phyloP scores from a whole-genome alignment of 2,329 filamentous ascomycete species.

The Penicillium decumbens region DNA sequence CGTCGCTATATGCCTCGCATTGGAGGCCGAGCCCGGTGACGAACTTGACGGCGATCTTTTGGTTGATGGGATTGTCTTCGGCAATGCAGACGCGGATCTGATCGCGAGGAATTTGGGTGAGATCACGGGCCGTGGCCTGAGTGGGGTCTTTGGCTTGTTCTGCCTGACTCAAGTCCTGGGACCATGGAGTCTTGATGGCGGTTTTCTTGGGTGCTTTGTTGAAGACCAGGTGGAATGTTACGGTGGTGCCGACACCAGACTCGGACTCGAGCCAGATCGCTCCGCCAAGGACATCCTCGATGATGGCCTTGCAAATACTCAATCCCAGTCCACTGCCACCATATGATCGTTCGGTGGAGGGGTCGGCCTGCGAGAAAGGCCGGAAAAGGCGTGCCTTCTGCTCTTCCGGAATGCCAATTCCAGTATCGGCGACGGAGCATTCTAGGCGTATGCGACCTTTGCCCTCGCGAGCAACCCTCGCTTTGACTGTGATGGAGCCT shows the following conservation, averaged over 20 bases:
- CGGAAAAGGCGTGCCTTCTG: constrained; percentile 82
- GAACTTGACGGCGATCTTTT: constrained; percentile 89
- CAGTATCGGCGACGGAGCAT: constrained; percentile 83
- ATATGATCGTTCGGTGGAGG: constrained; percentile 83
- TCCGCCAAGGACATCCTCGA: constrained; percentile 87
- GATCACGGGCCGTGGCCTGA: constrained; percentile 54
- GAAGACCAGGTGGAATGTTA: constrained; percentile 79
- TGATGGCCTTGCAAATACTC: constrained; percentile 90
- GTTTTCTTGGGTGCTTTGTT: constrained; percentile 66
- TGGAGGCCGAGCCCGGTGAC: constrained; percentile 79
- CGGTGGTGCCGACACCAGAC: constrained; percentile 57
- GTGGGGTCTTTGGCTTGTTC: constrained; percentile 38
- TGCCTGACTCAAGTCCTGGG: constrained; percentile 43
- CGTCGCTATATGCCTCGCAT: constrained; percentile 86
- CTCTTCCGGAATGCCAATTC: constrained; percentile 76
- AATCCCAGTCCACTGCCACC: constrained; percentile 86
- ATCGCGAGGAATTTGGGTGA: constrained; percentile 69
- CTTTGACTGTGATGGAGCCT: constrained; percentile 78
- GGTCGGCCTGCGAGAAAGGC: constrained; percentile 89
- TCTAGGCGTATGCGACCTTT: constrained; percentile 67
- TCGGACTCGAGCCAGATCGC: constrained; percentile 75
- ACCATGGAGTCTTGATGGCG: constrained; percentile 55
- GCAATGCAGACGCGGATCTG: constrained; percentile 86
- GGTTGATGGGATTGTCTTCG: constrained; percentile 92
- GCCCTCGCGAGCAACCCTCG: constrained; percentile 66